Conservation (phyloP, 1,284 basidiomycete species). For the Veloporphyrellus conicus region DNA sequence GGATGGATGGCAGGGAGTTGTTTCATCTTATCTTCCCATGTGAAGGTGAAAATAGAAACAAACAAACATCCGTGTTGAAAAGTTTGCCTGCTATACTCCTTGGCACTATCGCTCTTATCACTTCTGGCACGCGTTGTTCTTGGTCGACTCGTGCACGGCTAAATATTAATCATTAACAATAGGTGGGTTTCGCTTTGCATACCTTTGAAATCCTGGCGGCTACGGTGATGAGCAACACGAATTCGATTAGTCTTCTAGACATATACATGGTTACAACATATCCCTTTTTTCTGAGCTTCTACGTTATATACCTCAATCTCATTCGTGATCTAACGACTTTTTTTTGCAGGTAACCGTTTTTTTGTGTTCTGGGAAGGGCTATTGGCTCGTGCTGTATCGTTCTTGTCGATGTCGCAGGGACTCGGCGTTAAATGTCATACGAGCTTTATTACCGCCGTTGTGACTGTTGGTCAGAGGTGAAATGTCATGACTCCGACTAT, state of each 20-base stretch:
- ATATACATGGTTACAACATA: conserved; percentile 30
- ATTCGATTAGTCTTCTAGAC: conserved; percentile 88
- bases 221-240: conserved; percentile 53
- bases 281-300: conserved; percentile 34
- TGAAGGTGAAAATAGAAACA: background rate
- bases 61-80: background rate
- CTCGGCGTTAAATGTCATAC: conserved; percentile 1
- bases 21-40: background rate
- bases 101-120: too few relatives aligned
- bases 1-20: background rate
- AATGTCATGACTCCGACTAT: background rate
- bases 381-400: background rate
- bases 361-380: background rate
- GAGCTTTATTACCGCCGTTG: background rate
- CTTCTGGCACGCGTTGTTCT: background rate
- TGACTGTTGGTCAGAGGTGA: background rate
- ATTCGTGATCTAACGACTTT: conserved; percentile 12
- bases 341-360: conserved; percentile 7
- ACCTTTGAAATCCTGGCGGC: conserved; percentile 8
- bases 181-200: conserved; percentile 47
- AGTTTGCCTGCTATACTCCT: background rate
- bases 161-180: too few relatives aligned
- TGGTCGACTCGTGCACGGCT: too few relatives aligned
- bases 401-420: background rate
- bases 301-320: conserved; percentile 8